A percentile compares a stretch with the other conserved stretches of the same genome.
phyloP scores from a whole-genome alignment of 805 yeast species.

The Wickerhamiella siamensis region DNA sequence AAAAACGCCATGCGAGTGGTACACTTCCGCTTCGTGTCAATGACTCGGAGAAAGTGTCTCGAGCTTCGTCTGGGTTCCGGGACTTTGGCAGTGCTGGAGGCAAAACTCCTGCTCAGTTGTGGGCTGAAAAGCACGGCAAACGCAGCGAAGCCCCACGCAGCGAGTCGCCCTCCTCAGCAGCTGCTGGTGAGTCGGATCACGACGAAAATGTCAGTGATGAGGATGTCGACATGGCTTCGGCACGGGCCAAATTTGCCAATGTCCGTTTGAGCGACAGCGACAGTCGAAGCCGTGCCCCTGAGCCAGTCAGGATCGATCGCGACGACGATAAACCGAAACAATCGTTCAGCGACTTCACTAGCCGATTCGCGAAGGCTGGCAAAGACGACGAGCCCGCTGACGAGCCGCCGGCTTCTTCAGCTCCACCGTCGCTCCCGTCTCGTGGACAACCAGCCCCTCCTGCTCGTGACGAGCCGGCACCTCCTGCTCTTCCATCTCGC shows the following conservation, averaged over 20 bases:
- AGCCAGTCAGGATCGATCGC: not conserved
- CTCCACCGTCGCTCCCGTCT: conserved; percentile 1
- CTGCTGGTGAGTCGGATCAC: conserved; percentile 20
- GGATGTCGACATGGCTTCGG: not conserved
- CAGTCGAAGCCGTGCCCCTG: not conserved
- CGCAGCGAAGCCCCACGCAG: not conserved
- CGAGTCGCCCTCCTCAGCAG: conserved; percentile 16
- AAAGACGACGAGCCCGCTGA: conserved; percentile 7
- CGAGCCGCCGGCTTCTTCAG: conserved; percentile 2
- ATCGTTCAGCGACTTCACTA: conserved; percentile 19
- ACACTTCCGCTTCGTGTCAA: conserved; percentile 26
- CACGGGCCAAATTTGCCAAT: not conserved
- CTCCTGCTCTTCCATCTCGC: conserved; percentile 6
- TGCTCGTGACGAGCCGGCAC: conserved; percentile 4
- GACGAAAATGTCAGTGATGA: not conserved
- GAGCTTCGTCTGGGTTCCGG: conserved; percentile 24
- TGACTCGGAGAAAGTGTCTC: conserved; percentile 25
- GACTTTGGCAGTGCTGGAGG: conserved; percentile 55
- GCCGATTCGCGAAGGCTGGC: conserved; percentile 17
- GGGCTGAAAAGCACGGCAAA: conserved; percentile 85
- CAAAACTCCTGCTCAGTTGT: conserved; percentile 84
- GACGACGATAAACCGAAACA: not conserved
- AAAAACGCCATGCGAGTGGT: conserved; percentile 20
- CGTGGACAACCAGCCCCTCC: conserved; percentile 6
- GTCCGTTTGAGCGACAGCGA: not conserved